phyloP scores from a whole-genome alignment of 208 protist species.

The Sergeia podlipaevii region DNA sequence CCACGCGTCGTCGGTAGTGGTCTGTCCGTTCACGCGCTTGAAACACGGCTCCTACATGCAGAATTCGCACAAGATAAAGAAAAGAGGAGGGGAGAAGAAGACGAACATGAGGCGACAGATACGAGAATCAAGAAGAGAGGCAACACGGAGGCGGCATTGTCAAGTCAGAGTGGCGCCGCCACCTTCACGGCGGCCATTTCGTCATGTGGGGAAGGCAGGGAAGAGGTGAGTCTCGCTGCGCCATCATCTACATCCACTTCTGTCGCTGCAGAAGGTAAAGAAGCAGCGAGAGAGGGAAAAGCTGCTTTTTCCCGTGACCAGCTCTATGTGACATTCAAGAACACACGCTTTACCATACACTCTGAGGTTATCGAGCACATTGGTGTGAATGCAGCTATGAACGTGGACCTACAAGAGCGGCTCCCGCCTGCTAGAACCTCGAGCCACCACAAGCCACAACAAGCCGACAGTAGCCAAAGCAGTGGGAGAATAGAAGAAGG shows the following conservation, averaged over 20 bases:
- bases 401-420: constrained; percentile 8
- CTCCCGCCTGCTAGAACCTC: too few relatives aligned
- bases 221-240: background rate
- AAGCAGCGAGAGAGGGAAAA: too few relatives aligned
- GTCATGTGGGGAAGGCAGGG: background rate
- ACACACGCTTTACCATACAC: constrained; percentile 12
- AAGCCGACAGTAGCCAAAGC: too few relatives aligned
- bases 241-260: background rate
- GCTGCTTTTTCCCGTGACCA: too few relatives aligned
- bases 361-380: constrained; percentile 24
- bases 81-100: too few relatives aligned
- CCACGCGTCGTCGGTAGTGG: constrained; percentile 1
- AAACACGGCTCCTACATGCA: background rate
- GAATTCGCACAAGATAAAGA: too few relatives aligned
- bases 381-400: constrained; percentile 20
- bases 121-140: too few relatives aligned
- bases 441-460: too few relatives aligned
- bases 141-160: too few relatives aligned
- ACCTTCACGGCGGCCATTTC: background rate
- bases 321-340: constrained; percentile 1
- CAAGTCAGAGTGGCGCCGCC: too few relatives aligned
- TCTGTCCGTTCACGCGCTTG: background rate
- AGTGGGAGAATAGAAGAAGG: too few relatives aligned
- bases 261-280: constrained; percentile 3
- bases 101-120: too few relatives aligned